Evolutionary conservation across 768 basidiomycete species (phyloP).

Genomic region (Leccinum uliginosum): DNA sequence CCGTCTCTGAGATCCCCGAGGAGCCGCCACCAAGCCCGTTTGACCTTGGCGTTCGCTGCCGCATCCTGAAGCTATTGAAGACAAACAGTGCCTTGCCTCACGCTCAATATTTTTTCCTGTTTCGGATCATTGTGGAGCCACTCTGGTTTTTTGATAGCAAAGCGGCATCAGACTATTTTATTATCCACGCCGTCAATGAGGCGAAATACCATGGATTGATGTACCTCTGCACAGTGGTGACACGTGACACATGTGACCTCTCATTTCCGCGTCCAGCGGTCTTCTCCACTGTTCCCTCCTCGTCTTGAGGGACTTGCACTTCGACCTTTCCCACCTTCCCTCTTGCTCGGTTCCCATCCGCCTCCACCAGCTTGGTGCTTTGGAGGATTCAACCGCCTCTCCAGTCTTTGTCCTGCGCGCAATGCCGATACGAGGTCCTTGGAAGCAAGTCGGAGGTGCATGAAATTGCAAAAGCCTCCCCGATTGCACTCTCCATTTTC

Average conservation of each 20-base stretch:
- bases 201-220: neutral
- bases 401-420: constrained; percentile 77
- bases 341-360: constrained; percentile 79
- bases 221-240: neutral
- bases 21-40: neutral
- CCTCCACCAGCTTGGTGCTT: constrained; percentile 64
- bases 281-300: constrained; percentile 65
- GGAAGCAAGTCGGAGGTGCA: constrained; percentile 90
- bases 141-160: neutral
- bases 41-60: neutral
- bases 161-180: neutral
- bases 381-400: constrained; percentile 68
- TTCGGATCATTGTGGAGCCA: neutral
- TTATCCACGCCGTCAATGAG: neutral
- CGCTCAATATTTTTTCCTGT: neutral
- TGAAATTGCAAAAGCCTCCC: constrained; percentile 98
- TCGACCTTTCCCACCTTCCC: constrained; percentile 60
- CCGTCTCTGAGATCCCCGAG: neutral
- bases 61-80: neutral
- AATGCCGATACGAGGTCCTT: constrained; percentile 77
- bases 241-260: neutral
- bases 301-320: constrained; percentile 70
- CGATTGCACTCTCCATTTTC: constrained; percentile 98
- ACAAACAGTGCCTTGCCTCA: neutral
- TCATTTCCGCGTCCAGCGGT: constrained; percentile 69